phyloP scores from a whole-genome alignment of 129 eudicot species.

The Deinandra increscens region DNA sequence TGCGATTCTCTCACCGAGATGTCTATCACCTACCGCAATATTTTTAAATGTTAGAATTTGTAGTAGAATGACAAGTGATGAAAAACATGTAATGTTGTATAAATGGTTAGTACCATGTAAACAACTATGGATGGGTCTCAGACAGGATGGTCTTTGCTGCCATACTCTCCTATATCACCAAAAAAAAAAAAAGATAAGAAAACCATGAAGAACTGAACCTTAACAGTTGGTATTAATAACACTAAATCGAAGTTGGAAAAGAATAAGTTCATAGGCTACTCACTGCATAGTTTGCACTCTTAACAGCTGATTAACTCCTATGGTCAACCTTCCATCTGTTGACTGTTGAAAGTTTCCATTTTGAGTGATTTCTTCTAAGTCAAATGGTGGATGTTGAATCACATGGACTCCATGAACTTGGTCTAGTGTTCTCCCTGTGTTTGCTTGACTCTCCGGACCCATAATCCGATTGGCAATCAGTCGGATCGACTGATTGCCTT shows the following conservation, averaged over 20 bases:
- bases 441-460: constrained; percentile 55
- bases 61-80: neutral
- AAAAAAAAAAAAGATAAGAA: neutral
- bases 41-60: neutral
- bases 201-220: too few species aligned
- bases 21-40: constrained; percentile 58
- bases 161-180: constrained; percentile 59
- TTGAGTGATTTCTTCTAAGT: constrained; percentile 55
- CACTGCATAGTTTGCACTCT: constrained; percentile 54
- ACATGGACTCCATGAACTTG: constrained; percentile 81
- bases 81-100: constrained; percentile 7
- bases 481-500: constrained; percentile 66
- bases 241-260: neutral
- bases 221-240: too few species aligned
- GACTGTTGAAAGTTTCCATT: constrained; percentile 46
- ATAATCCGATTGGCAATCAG: constrained; percentile 54
- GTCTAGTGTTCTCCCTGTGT: constrained; percentile 48
- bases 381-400: constrained; percentile 79
- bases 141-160: constrained; percentile 71
- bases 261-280: constrained; percentile 30
- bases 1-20: constrained; percentile 68
- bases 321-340: constrained; percentile 35
- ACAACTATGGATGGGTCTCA: constrained; percentile 72
- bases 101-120: constrained; percentile 46
- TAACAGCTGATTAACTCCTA: constrained; percentile 49